Evolutionary conservation across 345 rosid genomes (phyloP).

Genomic region (Eucalyptus polybractea): DNA sequence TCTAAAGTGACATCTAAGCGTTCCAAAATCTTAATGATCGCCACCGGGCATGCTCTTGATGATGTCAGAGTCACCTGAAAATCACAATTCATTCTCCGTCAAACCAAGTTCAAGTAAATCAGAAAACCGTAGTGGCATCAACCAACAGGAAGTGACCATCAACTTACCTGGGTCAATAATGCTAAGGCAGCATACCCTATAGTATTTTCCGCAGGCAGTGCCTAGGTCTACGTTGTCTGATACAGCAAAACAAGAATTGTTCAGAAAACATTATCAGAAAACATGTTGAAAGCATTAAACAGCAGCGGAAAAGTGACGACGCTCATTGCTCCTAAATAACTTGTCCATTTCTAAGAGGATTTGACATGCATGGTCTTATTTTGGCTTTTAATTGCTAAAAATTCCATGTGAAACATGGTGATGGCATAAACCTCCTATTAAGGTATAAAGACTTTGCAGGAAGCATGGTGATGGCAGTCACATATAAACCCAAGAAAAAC

Average conservation of each 20-base stretch:
- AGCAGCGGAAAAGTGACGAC: neutral
- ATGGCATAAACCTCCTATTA: neutral
- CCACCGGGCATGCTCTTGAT: constrained; percentile 23
- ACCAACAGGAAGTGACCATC: neutral
- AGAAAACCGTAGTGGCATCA: neutral
- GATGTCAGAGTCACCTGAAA: constrained; percentile 32
- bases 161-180: constrained; percentile 16
- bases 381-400: neutral
- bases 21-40: constrained; percentile 1
- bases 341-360: neutral
- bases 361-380: neutral
- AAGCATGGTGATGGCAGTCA: neutral
- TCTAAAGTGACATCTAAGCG: neutral
- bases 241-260: neutral
- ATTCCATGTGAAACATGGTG: neutral
- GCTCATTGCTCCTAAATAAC: neutral
- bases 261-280: neutral
- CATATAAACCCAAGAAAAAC: neutral
- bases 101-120: neutral
- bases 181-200: constrained; percentile 30
- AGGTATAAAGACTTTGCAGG: neutral
- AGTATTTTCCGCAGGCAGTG: constrained; percentile 14
- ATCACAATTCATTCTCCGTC: neutral
- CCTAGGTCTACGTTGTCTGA: constrained; percentile 31
- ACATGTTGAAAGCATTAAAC: neutral